A percentile compares a stretch with the other conserved stretches of the same genome.
Evolutionary conservation across 1,284 basidiomycete genomes (phyloP).

Genomic region (Ceratobasidium sp.): DNA sequence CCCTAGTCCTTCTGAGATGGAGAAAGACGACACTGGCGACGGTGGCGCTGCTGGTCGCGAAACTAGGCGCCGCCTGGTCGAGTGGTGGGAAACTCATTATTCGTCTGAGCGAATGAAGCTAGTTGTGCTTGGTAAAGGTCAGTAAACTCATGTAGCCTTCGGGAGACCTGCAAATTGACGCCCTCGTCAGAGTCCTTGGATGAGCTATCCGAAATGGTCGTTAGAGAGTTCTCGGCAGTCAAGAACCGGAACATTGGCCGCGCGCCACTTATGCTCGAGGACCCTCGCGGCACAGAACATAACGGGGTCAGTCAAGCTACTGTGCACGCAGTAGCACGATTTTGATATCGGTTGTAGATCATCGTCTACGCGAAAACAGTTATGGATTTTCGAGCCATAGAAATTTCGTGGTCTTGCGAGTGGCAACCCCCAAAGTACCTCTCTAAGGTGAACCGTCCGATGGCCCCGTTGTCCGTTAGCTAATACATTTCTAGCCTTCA

Average conservation of each 20-base stretch:
- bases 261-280: slow-evolving; percentile 70
- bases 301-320: slow-evolving; percentile 69
- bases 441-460: slow-evolving; percentile 63
- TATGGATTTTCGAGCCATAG: slow-evolving; percentile 88
- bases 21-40: slow-evolving; percentile 56
- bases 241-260: slow-evolving; percentile 71
- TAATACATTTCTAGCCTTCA: slow-evolving; percentile 63
- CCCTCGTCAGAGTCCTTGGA: slow-evolving; percentile 77
- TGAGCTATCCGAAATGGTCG: slow-evolving; percentile 75
- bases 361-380: slow-evolving; percentile 90
- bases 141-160: slow-evolving; percentile 47
- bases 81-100: slow-evolving; percentile 96
- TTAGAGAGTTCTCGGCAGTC: slow-evolving; percentile 81
- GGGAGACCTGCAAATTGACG: slow-evolving; percentile 43
- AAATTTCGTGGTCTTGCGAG: slow-evolving; percentile 88
- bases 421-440: slow-evolving; percentile 85
- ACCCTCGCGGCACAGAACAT: slow-evolving; percentile 79
- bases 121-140: slow-evolving; percentile 89
- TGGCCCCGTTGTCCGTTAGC: neutral
- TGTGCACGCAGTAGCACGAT: slow-evolving; percentile 2
- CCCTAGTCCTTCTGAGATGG: slow-evolving; percentile 66
- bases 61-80: slow-evolving; percentile 88
- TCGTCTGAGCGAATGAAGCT: slow-evolving; percentile 95
- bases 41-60: slow-evolving; percentile 84
- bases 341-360: slow-evolving; percentile 61